Conservation (phyloP, 805 yeast species). For the Zygoascus tannicola region DNA sequence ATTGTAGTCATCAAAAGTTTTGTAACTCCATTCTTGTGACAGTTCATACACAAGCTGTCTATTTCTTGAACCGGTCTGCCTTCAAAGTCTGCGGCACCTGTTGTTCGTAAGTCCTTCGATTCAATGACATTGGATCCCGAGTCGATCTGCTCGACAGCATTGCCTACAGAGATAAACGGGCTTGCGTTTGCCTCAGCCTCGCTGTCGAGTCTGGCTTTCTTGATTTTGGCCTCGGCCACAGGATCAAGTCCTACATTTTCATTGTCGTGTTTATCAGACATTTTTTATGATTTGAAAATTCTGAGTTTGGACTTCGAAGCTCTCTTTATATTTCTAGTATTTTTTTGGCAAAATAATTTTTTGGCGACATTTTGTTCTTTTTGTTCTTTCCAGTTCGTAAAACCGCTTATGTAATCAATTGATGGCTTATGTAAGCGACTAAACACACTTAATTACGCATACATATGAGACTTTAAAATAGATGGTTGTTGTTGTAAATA, state of each 20-base stretch:
- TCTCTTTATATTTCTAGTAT: neutral
- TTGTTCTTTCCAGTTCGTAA: too few relatives aligned
- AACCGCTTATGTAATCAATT: too few relatives aligned
- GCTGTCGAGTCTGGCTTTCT: conserved; percentile 2
- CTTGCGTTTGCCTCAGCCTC: neutral
- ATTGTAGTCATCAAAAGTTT: conserved; percentile 76
- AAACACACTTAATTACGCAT: too few relatives aligned
- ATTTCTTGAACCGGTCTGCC: conserved; percentile 95
- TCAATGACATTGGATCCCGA: conserved; percentile 15
- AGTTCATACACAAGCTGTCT: conserved; percentile 93
- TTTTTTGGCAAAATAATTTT: neutral
- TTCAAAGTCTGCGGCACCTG: conserved; percentile 74
- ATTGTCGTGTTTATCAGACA: conserved; percentile 3
- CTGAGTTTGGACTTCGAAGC: neutral
- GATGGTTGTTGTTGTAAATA: too few relatives aligned
- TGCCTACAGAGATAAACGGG: conserved; percentile 36
- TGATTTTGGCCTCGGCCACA: neutral
- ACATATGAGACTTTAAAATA: too few relatives aligned
- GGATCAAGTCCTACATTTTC: too few relatives aligned
- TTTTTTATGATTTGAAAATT: too few relatives aligned
- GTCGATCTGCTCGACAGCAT: conserved; percentile 42
- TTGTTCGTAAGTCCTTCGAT: conserved; percentile 37
- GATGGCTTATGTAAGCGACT: too few relatives aligned
- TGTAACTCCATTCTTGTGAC: conserved; percentile 79
- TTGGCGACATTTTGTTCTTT: too few relatives aligned